These are phyloP conservation scores for Pluteus cervinus DNA, from an alignment of 768 basidiomycete species.

Conservation along the genomic window DNA sequence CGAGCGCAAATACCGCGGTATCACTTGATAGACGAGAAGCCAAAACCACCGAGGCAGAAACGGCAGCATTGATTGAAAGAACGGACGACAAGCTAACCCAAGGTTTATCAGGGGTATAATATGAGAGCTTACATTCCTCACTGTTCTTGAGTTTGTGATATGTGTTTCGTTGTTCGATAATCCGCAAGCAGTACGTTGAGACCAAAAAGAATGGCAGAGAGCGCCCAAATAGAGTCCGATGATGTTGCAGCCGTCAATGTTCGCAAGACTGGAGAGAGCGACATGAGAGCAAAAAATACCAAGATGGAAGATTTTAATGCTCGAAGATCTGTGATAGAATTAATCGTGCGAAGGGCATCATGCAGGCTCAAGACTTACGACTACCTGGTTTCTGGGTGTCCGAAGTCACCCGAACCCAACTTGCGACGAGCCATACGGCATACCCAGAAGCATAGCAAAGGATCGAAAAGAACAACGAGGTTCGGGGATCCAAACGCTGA, in stretches of 20 bases:
- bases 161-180: constrained; percentile 50
- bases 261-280: constrained; percentile 84
- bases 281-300: constrained; percentile 83
- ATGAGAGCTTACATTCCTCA: constrained; percentile 23
- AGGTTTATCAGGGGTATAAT: constrained; percentile 3
- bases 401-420: constrained; percentile 20
- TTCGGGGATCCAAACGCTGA: constrained; percentile 57
- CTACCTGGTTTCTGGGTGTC: too few relatives aligned
- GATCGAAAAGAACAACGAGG: constrained; percentile 61
- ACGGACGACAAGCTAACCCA: constrained; percentile 70
- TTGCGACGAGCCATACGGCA: constrained; percentile 53
- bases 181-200: constrained; percentile 82
- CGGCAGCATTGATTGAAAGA: constrained; percentile 84
- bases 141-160: constrained; percentile 54
- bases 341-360: too few relatives aligned
- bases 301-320: constrained; percentile 76
- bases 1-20: constrained; percentile 82
- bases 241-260: constrained; percentile 94
- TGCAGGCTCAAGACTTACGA: too few relatives aligned
- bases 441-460: constrained; percentile 57
- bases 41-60: constrained; percentile 89
- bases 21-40: constrained; percentile 85
- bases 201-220: constrained; percentile 79
- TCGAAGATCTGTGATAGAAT: constrained; percentile 59
- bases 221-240: constrained; percentile 94